These are phyloP conservation scores for Penicillium cosmopolitanum DNA, from an alignment of 495 filamentous ascomycete species.

Conservation along the genomic window DNA sequence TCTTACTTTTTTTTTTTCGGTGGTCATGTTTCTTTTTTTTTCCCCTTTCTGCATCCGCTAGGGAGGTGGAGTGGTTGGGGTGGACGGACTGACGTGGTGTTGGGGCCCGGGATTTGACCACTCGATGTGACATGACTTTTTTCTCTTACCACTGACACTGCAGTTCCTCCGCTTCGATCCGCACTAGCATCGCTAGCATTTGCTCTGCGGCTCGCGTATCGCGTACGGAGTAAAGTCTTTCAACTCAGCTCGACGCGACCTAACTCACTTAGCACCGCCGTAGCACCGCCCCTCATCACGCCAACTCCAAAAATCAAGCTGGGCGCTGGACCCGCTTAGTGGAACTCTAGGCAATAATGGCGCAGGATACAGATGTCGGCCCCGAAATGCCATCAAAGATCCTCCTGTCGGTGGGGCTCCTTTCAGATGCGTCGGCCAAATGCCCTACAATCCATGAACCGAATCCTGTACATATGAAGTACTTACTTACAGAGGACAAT, in stretches of 20 bases:
- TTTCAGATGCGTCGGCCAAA: conserved; percentile 5
- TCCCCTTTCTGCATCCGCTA: conserved; percentile 8
- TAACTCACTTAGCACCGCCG: background rate
- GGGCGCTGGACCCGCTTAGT: conserved; percentile 7
- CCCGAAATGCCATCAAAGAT: conserved; percentile 6
- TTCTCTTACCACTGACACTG: background rate
- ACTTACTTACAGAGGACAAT: background rate
- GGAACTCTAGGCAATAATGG: conserved; percentile 4
- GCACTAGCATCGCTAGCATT: conserved; percentile 6
- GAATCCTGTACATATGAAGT: background rate
- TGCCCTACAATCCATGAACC: background rate
- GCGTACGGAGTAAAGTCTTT: conserved; percentile 9
- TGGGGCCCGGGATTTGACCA: conserved; percentile 19
- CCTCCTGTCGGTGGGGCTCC: conserved; percentile 3
- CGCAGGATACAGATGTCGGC: background rate
- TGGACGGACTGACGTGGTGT: conserved; percentile 18
- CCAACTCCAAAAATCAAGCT: conserved; percentile 4
- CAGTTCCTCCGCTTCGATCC: conserved; percentile 10
- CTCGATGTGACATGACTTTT: conserved; percentile 24
- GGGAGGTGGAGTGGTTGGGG: conserved; percentile 11
- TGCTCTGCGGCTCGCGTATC: conserved; percentile 24
- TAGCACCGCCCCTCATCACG: background rate
- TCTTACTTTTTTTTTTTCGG: conserved; percentile 1
- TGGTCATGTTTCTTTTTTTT: background rate
- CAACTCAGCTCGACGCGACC: conserved; percentile 1